phyloP scores from a whole-genome alignment of 2,329 filamentous ascomycete species.

The Arthroderma sp. region DNA sequence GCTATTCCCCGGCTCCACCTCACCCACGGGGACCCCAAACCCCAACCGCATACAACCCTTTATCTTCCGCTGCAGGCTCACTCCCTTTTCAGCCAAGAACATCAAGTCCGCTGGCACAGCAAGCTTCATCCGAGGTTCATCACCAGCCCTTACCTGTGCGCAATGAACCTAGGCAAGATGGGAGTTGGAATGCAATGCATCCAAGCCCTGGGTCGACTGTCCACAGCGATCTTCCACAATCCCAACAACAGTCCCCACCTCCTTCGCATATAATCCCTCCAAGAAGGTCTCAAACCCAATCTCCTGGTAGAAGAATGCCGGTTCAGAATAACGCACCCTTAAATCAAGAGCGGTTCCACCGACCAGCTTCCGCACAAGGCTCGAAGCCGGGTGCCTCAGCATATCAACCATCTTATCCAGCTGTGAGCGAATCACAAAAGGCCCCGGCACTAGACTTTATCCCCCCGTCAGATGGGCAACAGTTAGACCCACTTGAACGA shows the following conservation, averaged over 20 bases:
- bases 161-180: too few species aligned
- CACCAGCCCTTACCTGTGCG: too few species aligned
- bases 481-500: conserved; percentile 63
- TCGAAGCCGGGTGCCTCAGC: conserved; percentile 23
- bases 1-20: conserved; percentile 36
- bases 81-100: conserved; percentile 50
- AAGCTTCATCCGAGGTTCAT: conserved; percentile 12
- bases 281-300: conserved; percentile 44
- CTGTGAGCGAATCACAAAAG: conserved; percentile 24
- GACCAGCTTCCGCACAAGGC: conserved; percentile 44
- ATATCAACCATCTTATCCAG: conserved; percentile 10
- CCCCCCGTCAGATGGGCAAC: conserved; percentile 41
- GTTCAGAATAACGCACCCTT: conserved; percentile 32
- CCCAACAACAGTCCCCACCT: background rate
- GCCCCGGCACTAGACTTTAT: conserved; percentile 44
- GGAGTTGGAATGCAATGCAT: too few species aligned
- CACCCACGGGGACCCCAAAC: conserved; percentile 16
- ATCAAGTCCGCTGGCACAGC: conserved; percentile 50
- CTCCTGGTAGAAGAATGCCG: conserved; percentile 42
- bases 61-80: conserved; percentile 14
- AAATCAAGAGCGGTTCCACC: conserved; percentile 34
- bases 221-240: background rate
- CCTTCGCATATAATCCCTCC: conserved; percentile 25
- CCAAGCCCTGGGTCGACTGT: background rate
- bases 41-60: conserved; percentile 28